Conservation (phyloP, 2,329 filamentous ascomycete species). For the Bipolaris sorokiniana region DNA sequence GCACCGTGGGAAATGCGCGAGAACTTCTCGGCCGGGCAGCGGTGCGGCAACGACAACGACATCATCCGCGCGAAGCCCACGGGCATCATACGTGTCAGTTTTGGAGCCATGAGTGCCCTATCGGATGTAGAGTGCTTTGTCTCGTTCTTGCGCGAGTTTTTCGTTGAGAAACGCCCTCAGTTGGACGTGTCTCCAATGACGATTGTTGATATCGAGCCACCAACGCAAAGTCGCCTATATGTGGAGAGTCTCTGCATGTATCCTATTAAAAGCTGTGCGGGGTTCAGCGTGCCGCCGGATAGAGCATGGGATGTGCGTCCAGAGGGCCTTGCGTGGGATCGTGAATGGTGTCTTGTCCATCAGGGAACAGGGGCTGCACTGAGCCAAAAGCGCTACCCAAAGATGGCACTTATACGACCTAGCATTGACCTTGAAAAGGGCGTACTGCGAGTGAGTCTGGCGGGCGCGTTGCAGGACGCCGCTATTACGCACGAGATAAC, state of each 20-base stretch:
- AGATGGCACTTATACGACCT: constrained; percentile 84
- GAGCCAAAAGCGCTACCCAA: constrained; percentile 86
- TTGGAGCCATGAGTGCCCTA: constrained; percentile 87
- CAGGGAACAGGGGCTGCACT: constrained; percentile 82
- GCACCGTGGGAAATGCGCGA: constrained; percentile 80
- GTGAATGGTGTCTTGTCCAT: constrained; percentile 95
- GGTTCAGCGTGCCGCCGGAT: constrained; percentile 70
- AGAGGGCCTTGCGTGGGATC: constrained; percentile 90
- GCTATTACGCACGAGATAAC: constrained; percentile 47
- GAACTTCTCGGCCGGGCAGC: constrained; percentile 84
- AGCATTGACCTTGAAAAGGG: constrained; percentile 72
- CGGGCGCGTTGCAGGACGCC: constrained; percentile 44
- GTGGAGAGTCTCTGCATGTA: constrained; percentile 68
- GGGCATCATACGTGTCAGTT: constrained; percentile 81
- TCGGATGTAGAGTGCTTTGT: constrained; percentile 76
- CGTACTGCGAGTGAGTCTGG: constrained; percentile 66
- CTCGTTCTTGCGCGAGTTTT: constrained; percentile 65
- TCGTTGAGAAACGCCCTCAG: constrained; percentile 42
- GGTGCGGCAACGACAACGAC: constrained; percentile 84
- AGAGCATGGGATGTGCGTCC: constrained; percentile 75
- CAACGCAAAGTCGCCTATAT: constrained; percentile 44
- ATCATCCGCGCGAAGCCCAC: constrained; percentile 84
- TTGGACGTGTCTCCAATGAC: constrained; percentile 26
- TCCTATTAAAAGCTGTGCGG: constrained; percentile 93
- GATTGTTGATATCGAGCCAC: constrained; percentile 30